These are phyloP conservation scores for Monosporascus sp. DNA, from an alignment of 2,329 filamentous ascomycete species.

Conservation along the genomic window DNA sequence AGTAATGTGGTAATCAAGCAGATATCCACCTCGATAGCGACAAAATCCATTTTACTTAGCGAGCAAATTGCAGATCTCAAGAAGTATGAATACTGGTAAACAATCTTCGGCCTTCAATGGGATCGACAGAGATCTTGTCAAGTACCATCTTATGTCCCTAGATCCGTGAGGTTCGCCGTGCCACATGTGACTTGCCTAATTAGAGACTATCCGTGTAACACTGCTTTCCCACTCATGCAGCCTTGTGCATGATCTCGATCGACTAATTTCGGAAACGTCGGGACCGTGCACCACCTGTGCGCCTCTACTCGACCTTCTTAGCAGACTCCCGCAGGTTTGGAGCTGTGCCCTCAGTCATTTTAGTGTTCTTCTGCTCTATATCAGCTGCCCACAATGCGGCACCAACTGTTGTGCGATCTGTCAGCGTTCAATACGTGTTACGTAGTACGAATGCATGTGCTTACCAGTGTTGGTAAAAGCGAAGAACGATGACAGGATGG, in stretches of 20 bases:
- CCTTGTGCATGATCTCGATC: slow-evolving; percentile 15
- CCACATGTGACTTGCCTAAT: neutral
- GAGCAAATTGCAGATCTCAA: no score
- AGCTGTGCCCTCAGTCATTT: slow-evolving; percentile 47
- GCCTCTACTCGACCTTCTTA: slow-evolving; percentile 40
- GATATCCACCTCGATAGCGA: no score
- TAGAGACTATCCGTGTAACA: neutral
- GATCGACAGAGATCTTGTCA: neutral
- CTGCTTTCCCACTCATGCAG: slow-evolving; percentile 6
- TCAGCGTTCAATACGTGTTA: slow-evolving; percentile 8
- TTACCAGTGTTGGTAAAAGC: slow-evolving; percentile 79
- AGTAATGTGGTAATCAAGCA: no score
- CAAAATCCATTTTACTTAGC: no score
- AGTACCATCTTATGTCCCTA: neutral
- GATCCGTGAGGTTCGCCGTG: no score
- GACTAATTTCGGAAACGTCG: slow-evolving; percentile 21
- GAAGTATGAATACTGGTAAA: neutral
- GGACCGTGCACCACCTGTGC: slow-evolving; percentile 12
- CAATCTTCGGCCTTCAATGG: neutral
- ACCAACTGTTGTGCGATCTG: slow-evolving; percentile 52
- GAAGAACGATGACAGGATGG: slow-evolving; percentile 76
- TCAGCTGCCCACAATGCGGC: slow-evolving; percentile 94
- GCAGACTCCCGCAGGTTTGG: slow-evolving; percentile 44
- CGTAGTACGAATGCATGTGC: slow-evolving; percentile 10
- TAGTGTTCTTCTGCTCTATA: slow-evolving; percentile 56